Base-by-base conservation (phyloP, 2,329 filamentous ascomycete genomes). In the Penicillium sp. region DNA sequence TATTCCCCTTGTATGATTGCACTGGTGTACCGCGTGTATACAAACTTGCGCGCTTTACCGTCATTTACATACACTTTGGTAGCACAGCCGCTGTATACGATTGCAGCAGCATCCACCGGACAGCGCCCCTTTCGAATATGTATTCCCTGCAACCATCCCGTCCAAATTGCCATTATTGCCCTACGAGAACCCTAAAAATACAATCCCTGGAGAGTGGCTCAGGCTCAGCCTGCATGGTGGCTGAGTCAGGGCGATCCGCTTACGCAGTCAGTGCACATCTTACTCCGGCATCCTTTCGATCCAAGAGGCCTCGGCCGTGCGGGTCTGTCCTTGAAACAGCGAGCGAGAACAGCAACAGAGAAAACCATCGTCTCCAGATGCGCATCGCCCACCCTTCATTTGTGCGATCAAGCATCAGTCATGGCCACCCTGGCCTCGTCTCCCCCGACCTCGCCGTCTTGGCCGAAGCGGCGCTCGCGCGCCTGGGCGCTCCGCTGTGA, bases 401-500 rank as follows among this genome's bases (percentile, higher is more conserved):
- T 43, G 39, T 19, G 41, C 19, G 36, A 39, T 42, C 38, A 27
- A 48, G 35, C 25, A 32, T 41, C 39, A 21, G 45, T 40, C 23
- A 70, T 69, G 66, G 65, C 65, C 36, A 62, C 65, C 18, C 53
- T 68, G 44, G 58, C 63, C 33, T 56, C 60, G 40, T 65, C 65
- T 31, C 53, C 62, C 19, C 63, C 67, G 19, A 64, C 65, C 23
- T 65, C 68, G 13, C 64, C 67, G 10, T 61, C 63, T 13, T 63
- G 61, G 45, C 59, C 64, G 19, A 70, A 66, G 56, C 68, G 69
- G 33, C 62, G 67, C n/a, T 51, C 62, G 21, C 65, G 63, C 34
- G 59, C 62, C 13, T 70, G 68, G 58, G 67, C 69, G 8, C 64
- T 68, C 43, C 67, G 59, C 50, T 74, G 86, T 57, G 90, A 96